A percentile compares a stretch with the other conserved stretches of the same genome.
Evolutionary conservation across 2,329 filamentous ascomycete species (phyloP).

Genomic region (Sphaceloma murrayae): DNA sequence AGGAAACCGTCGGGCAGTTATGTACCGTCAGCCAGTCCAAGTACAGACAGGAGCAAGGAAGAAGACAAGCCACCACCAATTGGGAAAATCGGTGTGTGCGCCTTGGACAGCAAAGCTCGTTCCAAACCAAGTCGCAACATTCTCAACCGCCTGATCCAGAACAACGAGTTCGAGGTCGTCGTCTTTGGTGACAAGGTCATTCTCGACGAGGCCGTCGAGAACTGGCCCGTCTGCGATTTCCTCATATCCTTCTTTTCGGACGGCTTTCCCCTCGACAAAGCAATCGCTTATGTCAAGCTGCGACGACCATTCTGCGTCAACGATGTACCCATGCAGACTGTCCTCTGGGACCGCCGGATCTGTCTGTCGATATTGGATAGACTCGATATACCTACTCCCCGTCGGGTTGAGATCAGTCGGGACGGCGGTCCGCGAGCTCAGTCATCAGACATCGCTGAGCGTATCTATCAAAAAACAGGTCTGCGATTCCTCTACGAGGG

Average conservation of each 20-base stretch:
- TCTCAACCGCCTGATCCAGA: slow-evolving; percentile 82
- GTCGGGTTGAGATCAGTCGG: slow-evolving; percentile 79
- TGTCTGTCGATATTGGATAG: slow-evolving; percentile 82
- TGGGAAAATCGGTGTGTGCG: slow-evolving; percentile 81
- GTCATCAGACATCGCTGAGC: slow-evolving; percentile 67
- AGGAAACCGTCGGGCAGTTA: slow-evolving; percentile 74
- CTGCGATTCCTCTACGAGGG: slow-evolving; percentile 38
- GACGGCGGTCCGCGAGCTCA: slow-evolving; percentile 79
- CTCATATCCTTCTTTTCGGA: slow-evolving; percentile 98
- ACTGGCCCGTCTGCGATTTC: slow-evolving; percentile 94
- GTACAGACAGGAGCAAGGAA: slow-evolving; percentile 55
- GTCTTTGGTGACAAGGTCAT: slow-evolving; percentile 99
- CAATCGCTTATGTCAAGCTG: slow-evolving; percentile 86
- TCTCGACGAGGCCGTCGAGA: slow-evolving; percentile 88
- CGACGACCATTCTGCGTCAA: slow-evolving; percentile 97
- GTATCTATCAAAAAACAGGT: slow-evolving; percentile 71
- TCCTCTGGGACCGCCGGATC: slow-evolving; percentile 88
- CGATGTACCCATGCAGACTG: slow-evolving; percentile 92
- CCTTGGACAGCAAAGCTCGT: slow-evolving; percentile 86
- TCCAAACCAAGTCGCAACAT: slow-evolving; percentile 97
- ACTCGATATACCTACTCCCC: slow-evolving; percentile 80
- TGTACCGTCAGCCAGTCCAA: slow-evolving; percentile 70
- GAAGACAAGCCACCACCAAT: slow-evolving; percentile 45
- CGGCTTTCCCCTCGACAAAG: slow-evolving; percentile 92
- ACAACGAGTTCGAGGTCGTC: slow-evolving; percentile 88